These are phyloP conservation scores for Pulveroboletus sp. DNA, from an alignment of 768 basidiomycete genomes.

Conservation along the genomic window DNA sequence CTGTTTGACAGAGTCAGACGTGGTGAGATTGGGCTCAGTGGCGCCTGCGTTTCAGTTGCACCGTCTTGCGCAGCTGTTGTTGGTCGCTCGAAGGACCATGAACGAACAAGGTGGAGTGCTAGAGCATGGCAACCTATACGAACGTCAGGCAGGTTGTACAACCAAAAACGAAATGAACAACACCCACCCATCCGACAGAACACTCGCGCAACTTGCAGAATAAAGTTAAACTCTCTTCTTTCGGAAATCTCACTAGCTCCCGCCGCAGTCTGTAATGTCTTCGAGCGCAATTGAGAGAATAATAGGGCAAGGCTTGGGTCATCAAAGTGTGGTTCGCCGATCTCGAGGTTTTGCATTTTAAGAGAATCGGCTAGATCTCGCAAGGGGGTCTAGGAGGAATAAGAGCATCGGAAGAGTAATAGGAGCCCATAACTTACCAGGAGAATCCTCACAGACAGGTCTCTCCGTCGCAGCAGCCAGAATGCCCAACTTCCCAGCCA, in stretches of 20 bases:
- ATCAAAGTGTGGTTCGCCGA: conserved; percentile 86
- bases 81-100: conserved; percentile 89
- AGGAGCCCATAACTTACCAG: conserved; percentile 49
- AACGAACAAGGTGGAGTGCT: conserved; percentile 83
- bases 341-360: conserved; percentile 51
- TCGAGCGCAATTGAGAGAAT: conserved; percentile 84
- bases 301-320: conserved; percentile 90
- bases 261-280: conserved; percentile 88
- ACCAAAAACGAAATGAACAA: background rate
- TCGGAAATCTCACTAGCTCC: conserved; percentile 90
- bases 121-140: conserved; percentile 81
- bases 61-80: conserved; percentile 34
- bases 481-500: conserved; percentile 97
- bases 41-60: conserved; percentile 5
- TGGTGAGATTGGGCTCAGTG: conserved; percentile 42
- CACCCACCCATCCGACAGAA: conserved; percentile 89
- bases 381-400: conserved; percentile 56
- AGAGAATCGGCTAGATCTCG: conserved; percentile 62
- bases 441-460: conserved; percentile 85
- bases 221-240: conserved; percentile 88
- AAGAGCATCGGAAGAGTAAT: background rate
- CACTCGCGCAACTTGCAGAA: conserved; percentile 88
- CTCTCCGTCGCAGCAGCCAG: conserved; percentile 85
- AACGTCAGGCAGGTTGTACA: conserved; percentile 2
- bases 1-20: conserved; percentile 48